These are phyloP conservation scores for Fusarium phyllophilum DNA, from an alignment of 2,329 filamentous ascomycete genomes.

Conservation along the genomic window DNA sequence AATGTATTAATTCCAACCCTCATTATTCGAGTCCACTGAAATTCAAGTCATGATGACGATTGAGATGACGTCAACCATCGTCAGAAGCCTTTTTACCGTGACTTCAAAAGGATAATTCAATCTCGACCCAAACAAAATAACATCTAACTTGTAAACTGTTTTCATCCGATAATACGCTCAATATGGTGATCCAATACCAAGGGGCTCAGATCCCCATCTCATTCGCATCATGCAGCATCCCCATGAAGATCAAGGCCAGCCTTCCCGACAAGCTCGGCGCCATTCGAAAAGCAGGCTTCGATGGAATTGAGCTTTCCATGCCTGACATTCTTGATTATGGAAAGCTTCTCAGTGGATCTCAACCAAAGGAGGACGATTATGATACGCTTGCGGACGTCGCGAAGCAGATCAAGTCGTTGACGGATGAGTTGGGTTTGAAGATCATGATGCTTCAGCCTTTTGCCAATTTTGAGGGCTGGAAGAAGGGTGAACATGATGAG, in stretches of 20 bases:
- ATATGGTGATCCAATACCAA: constrained; percentile 17
- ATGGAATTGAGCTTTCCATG: constrained; percentile 78
- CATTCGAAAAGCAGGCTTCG: constrained; percentile 72
- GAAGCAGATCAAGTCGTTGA: constrained; percentile 63
- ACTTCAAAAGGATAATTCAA: not conserved
- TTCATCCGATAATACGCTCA: fast-evolving
- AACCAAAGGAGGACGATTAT: constrained; percentile 68
- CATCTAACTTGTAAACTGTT: fast-evolving
- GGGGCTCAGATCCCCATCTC: constrained; percentile 34
- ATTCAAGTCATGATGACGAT: constrained; percentile 1
- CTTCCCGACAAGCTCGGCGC: constrained; percentile 70
- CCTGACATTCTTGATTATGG: constrained; percentile 76
- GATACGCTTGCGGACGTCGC: constrained; percentile 65
- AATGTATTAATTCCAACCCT: not conserved
- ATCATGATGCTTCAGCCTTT: constrained; percentile 82
- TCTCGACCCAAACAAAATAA: not conserved
- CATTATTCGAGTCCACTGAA: not conserved
- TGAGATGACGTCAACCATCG: constrained; percentile 22
- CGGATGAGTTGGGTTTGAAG: constrained; percentile 62
- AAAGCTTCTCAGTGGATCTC: constrained; percentile 57
- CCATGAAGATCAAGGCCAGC: constrained; percentile 56
- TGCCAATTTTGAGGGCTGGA: constrained; percentile 81
- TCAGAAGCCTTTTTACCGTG: not conserved
- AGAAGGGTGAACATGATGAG: constrained; percentile 55
- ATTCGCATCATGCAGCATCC: constrained; percentile 67